These are phyloP conservation scores for Petunia secreta DNA, from an alignment of 257 asterid genomes.

Conservation along the genomic window DNA sequence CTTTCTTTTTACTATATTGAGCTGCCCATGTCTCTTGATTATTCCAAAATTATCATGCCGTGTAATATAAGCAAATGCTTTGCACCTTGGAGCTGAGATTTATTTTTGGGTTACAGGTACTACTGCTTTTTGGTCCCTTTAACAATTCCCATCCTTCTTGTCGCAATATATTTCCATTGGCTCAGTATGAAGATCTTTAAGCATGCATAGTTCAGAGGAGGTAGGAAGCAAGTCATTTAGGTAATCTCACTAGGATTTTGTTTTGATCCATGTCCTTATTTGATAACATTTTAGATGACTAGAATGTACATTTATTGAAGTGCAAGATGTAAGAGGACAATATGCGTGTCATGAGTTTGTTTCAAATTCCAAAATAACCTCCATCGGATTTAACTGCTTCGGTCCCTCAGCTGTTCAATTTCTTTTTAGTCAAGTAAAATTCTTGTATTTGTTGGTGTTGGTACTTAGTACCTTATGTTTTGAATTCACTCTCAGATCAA, in stretches of 20 bases:
- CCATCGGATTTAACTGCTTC: not conserved
- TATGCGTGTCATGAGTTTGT: not conserved
- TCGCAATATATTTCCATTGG: conserved; percentile 79
- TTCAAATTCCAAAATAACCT: conserved; percentile 1
- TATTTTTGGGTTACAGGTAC: conserved; percentile 53
- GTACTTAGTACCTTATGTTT: not conserved
- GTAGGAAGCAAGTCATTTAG: not conserved
- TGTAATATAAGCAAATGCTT: not conserved
- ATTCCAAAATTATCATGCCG: not conserved
- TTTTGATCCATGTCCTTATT: not conserved
- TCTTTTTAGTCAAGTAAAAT: too few species aligned
- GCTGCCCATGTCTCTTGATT: not conserved
- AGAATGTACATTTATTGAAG: not conserved
- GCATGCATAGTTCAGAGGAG: conserved; percentile 56
- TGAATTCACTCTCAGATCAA: not conserved
- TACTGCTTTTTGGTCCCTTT: conserved; percentile 83
- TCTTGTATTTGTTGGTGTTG: too few species aligned
- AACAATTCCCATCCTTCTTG: conserved; percentile 67
- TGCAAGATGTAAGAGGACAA: not conserved
- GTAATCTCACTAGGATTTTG: not conserved
- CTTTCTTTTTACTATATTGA: not conserved
- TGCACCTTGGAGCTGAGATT: not conserved
- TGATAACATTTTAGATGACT: not conserved
- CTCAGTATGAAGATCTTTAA: conserved; percentile 87
- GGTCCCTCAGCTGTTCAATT: too few species aligned